Percentiles rank a stretch among this genome's conserved stretches.
These are phyloP conservation scores for Sonneratia alba DNA, from an alignment of 345 rosid genomes.

Conservation along the genomic window DNA sequence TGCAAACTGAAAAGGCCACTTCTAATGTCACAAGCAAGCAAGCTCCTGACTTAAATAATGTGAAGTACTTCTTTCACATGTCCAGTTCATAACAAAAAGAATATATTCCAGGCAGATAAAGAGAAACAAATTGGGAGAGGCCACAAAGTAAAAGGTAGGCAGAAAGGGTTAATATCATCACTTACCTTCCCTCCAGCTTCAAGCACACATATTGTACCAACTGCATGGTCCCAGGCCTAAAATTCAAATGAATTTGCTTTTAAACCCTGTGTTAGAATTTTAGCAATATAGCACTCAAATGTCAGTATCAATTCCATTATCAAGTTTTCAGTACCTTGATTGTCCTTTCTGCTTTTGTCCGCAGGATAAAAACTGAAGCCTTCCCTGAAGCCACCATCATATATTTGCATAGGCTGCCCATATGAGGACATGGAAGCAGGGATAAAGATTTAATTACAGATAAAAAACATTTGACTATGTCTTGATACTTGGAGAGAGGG, in stretches of 20 bases:
- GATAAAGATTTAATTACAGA: background rate
- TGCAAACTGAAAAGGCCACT: background rate
- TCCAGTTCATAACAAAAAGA: background rate
- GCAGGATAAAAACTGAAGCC: slow-evolving; percentile 45
- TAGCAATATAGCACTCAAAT: background rate
- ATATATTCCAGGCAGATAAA: background rate
- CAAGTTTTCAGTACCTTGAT: slow-evolving; percentile 33
- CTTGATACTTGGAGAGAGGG: background rate
- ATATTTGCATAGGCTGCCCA: slow-evolving; percentile 65
- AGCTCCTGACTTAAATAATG: background rate
- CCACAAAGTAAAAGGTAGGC: background rate
- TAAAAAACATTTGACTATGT: background rate
- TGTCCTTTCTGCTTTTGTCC: slow-evolving; percentile 21
- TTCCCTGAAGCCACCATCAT: slow-evolving; percentile 70
- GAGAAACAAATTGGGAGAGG: background rate
- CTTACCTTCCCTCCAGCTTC: slow-evolving; percentile 94
- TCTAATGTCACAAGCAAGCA: background rate
- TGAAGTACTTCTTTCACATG: background rate
- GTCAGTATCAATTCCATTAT: background rate
- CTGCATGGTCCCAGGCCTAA: slow-evolving; percentile 97
- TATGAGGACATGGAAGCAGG: slow-evolving; percentile 2
- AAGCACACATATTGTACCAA: slow-evolving; percentile 70
- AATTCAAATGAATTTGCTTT: slow-evolving; percentile 9
- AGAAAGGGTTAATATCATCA: background rate
- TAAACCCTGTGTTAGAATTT: background rate